These are phyloP conservation scores for Hirsutella rhossiliensis DNA, from an alignment of 2,329 filamentous ascomycete genomes.

Conservation along the genomic window DNA sequence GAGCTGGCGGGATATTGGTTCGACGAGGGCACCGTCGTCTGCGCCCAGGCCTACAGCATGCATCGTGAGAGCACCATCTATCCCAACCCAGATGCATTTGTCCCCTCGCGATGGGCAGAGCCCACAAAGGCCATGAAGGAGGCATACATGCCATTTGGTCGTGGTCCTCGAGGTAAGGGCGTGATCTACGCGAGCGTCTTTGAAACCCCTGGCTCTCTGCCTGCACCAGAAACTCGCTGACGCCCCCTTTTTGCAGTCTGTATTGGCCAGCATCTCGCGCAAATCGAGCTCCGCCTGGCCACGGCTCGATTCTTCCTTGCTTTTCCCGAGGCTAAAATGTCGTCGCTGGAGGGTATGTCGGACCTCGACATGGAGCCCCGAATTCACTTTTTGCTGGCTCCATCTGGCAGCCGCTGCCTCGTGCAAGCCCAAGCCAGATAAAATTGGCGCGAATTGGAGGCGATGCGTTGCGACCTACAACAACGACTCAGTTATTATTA, in stretches of 20 bases:
- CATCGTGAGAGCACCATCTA: slow-evolving; percentile 30
- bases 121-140: slow-evolving; percentile 29
- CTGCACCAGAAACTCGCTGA: not conserved
- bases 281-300: slow-evolving; percentile 41
- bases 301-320: slow-evolving; percentile 38
- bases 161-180: slow-evolving; percentile 31
- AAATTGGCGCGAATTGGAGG: no score
- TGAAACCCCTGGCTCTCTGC: not conserved
- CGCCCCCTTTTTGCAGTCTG: slow-evolving; percentile 23
- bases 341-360: slow-evolving; percentile 19
- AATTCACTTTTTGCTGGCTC: slow-evolving; percentile 20
- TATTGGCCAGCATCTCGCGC: slow-evolving; percentile 43
- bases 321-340: slow-evolving; percentile 23
- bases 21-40: slow-evolving; percentile 24
- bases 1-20: slow-evolving; percentile 25
- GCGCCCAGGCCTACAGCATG: slow-evolving; percentile 32
- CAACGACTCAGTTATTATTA: no score
- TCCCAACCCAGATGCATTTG: slow-evolving; percentile 20
- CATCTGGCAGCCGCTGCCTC: slow-evolving; percentile 19
- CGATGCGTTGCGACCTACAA: no score
- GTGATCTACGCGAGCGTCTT: no score
- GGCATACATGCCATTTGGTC: slow-evolving; percentile 39
- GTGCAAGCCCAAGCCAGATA: slow-evolving; percentile 7
- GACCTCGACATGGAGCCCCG: slow-evolving; percentile 22
- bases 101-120: slow-evolving; percentile 7